Conservation (phyloP, 176 grass and related monocot species). For the Oryza meyeriana region DNA sequence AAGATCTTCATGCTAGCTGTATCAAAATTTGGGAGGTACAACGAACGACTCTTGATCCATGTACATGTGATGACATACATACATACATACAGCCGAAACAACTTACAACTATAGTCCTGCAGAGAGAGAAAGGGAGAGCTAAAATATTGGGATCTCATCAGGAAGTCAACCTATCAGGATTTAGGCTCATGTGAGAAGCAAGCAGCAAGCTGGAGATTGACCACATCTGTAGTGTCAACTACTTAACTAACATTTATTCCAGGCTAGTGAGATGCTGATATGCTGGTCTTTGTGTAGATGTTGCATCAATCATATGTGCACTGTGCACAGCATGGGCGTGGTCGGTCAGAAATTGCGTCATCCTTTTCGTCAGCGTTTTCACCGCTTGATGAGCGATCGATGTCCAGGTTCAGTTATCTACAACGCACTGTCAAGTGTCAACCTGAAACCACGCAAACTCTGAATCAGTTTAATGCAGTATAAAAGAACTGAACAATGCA, state of each 20-base stretch:
- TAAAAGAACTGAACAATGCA: neutral
- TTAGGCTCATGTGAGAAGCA: conserved; percentile 29
- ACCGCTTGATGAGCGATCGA: neutral
- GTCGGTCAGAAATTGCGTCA: conserved; percentile 14
- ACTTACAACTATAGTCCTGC: neutral
- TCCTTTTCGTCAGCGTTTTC: conserved; percentile 21
- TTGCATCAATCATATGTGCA: conserved; percentile 4
- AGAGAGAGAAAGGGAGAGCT: neutral
- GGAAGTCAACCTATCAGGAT: conserved; percentile 12
- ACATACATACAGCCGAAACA: neutral
- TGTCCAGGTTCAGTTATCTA: conserved; percentile 1
- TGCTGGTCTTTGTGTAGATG: neutral
- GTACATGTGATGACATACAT: conserved; percentile 11
- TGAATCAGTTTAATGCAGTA: neutral
- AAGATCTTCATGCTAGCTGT: neutral
- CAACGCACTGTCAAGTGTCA: neutral
- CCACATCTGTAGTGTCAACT: neutral
- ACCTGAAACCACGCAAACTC: neutral
- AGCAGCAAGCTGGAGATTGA: conserved; percentile 23
- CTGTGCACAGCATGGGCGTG: conserved; percentile 6
- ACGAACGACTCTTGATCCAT: conserved; percentile 44
- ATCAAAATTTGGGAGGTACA: conserved; percentile 28
- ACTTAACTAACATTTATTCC: conserved; percentile 35
- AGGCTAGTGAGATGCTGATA: neutral
- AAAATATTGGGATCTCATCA: neutral